A percentile compares a stretch with the other conserved stretches of the same genome.
These are phyloP conservation scores for Gillenia trifoliata DNA, from an alignment of 306 rosid genomes.

Conservation along the genomic window DNA sequence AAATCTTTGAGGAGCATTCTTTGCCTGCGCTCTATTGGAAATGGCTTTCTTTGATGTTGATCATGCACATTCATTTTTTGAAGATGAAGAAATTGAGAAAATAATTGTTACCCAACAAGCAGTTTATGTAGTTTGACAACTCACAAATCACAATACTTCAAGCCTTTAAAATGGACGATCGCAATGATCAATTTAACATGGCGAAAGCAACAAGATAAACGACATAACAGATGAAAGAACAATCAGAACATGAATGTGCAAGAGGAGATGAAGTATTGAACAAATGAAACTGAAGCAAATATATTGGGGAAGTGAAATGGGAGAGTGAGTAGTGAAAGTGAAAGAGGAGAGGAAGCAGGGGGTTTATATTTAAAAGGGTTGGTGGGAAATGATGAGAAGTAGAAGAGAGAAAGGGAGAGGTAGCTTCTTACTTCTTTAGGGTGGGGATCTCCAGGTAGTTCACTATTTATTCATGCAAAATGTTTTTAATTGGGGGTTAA, in stretches of 20 bases:
- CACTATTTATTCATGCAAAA: neutral
- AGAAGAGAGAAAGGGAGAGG: conserved; percentile 56
- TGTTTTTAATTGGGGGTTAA: neutral
- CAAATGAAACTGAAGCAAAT: neutral
- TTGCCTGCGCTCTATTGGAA: conserved; percentile 39
- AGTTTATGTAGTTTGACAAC: neutral
- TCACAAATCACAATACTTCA: neutral
- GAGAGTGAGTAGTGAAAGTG: neutral
- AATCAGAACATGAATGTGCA: neutral
- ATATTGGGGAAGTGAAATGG: neutral
- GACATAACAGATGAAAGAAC: neutral
- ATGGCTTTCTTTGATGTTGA: conserved; percentile 27
- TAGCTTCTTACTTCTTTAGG: conserved; percentile 32
- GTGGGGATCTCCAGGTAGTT: conserved; percentile 44
- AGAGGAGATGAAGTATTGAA: neutral
- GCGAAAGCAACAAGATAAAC: neutral
- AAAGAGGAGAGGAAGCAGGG: neutral
- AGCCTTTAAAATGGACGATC: conserved; percentile 5
- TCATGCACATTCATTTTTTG: conserved; percentile 17
- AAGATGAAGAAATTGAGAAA: neutral
- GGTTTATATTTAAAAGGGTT: conserved; percentile 19
- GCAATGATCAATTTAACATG: neutral
- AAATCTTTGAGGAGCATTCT: conserved; percentile 68
- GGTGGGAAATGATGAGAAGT: neutral
- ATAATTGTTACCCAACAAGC: neutral